Evolutionary conservation across 2,329 filamentous ascomycete species (phyloP).

Genomic region (Paecilomyces sp.): DNA sequence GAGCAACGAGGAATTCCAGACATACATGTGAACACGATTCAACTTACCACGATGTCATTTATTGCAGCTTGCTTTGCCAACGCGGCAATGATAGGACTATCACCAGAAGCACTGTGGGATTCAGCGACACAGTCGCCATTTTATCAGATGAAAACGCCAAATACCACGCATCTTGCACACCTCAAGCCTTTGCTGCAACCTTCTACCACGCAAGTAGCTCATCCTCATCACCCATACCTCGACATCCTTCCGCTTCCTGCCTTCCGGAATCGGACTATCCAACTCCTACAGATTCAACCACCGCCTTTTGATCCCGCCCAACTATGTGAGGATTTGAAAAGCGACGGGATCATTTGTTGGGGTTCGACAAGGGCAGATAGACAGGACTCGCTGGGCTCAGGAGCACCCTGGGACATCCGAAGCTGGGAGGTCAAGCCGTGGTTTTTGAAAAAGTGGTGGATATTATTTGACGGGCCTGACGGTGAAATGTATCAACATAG

Average conservation of each 20-base stretch:
- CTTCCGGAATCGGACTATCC: slow-evolving; percentile 2
- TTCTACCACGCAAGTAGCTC: slow-evolving; percentile 1
- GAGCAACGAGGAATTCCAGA: no score
- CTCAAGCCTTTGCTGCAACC: not conserved
- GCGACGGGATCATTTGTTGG: slow-evolving; percentile 4
- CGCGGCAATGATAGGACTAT: no score
- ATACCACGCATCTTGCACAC: no score
- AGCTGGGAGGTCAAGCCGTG: slow-evolving; percentile 37
- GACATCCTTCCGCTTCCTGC: slow-evolving; percentile 2
- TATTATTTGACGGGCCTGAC: slow-evolving; percentile 16
- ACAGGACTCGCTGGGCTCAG: slow-evolving; percentile 16
- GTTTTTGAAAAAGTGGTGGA: slow-evolving; percentile 34
- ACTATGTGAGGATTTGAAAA: slow-evolving; percentile 1
- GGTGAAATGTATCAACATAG: slow-evolving; percentile 4
- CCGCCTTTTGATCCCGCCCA: slow-evolving; percentile 1
- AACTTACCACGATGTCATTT: no score
- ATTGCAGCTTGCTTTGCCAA: no score
- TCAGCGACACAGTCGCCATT: no score
- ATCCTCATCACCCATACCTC: slow-evolving; percentile 4
- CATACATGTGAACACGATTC: no score
- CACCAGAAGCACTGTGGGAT: no score
- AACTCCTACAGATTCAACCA: not conserved
- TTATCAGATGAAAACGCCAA: no score
- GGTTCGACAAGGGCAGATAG: not conserved
- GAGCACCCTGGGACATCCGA: slow-evolving; percentile 34